Evolutionary conservation across 2,329 filamentous ascomycete species (phyloP).

Genomic region (Diatrype stigma): DNA sequence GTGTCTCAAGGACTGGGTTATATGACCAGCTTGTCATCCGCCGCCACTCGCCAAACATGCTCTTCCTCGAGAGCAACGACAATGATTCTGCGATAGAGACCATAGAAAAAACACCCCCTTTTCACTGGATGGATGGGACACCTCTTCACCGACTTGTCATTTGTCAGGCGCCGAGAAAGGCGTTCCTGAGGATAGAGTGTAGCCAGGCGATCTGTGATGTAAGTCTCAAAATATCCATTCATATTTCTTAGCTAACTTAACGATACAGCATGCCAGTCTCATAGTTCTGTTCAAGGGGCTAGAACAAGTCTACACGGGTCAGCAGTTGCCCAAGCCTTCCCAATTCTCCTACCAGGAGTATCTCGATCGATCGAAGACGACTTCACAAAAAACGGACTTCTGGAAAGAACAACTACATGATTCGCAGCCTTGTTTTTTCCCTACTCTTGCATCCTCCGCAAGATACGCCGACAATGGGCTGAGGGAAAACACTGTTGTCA

Average conservation of each 20-base stretch:
- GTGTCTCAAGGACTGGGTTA: conserved; percentile 42
- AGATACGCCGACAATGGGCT: conserved; percentile 14
- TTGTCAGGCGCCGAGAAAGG: conserved; percentile 39
- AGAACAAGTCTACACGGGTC: conserved; percentile 39
- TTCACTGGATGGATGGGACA: conserved; percentile 33
- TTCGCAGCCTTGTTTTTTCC: conserved; percentile 42
- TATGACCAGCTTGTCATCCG: conserved; percentile 48
- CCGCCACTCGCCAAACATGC: conserved; percentile 45
- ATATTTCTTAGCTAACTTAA: neutral
- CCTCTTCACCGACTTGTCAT: conserved; percentile 49
- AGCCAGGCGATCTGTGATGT: conserved; percentile 49
- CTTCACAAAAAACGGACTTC: conserved; percentile 36
- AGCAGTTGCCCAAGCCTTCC: conserved; percentile 28
- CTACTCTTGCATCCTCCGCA: conserved; percentile 29
- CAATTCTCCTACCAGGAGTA: conserved; percentile 36
- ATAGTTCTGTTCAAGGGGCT: conserved; percentile 44
- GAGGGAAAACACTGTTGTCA: conserved; percentile 33
- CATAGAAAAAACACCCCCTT: conserved; percentile 38
- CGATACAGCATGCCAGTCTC: conserved; percentile 33
- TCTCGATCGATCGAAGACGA: conserved; percentile 30
- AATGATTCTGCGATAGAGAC: conserved; percentile 34
- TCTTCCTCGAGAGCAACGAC: conserved; percentile 46
- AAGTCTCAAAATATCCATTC: conserved; percentile 4
- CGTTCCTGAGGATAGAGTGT: conserved; percentile 45
- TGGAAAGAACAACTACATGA: conserved; percentile 40